phyloP scores from a whole-genome alignment of 2,329 filamentous ascomycete genomes.

The Berkeleyomyces rouxiae region DNA sequence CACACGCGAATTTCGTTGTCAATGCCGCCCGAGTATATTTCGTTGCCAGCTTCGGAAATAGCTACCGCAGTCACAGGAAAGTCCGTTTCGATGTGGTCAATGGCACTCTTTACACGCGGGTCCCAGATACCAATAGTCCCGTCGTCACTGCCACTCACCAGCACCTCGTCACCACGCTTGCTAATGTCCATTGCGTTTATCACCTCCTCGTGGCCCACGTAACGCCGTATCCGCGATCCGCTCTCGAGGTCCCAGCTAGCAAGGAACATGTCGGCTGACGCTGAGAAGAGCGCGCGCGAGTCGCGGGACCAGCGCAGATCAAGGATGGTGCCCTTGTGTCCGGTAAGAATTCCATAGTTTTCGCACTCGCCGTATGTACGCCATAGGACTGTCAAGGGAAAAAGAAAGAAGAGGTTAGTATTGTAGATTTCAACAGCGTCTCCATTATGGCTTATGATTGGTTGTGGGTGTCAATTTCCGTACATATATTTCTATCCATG shows the following conservation, averaged over 20 bases:
- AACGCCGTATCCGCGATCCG: slow-evolving; percentile 78
- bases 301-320: slow-evolving; percentile 96
- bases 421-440: not conserved
- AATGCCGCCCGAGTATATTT: slow-evolving; percentile 86
- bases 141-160: slow-evolving; percentile 87
- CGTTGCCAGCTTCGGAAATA: slow-evolving; percentile 85
- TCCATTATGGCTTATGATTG: not conserved
- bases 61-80: slow-evolving; percentile 86
- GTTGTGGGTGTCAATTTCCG: slow-evolving; percentile 19
- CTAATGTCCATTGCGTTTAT: slow-evolving; percentile 84
- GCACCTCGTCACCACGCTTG: slow-evolving; percentile 73
- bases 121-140: slow-evolving; percentile 94
- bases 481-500: slow-evolving; percentile 84
- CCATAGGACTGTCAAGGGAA: slow-evolving; percentile 57
- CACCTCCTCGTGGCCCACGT: slow-evolving; percentile 88
- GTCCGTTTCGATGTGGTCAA: slow-evolving; percentile 76
- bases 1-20: slow-evolving; percentile 96
- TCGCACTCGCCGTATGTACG: slow-evolving; percentile 81
- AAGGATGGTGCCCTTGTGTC: slow-evolving; percentile 79
- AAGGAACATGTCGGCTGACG: slow-evolving; percentile 82
- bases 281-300: slow-evolving; percentile 76
- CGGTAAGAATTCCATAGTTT: slow-evolving; percentile 78
- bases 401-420: not conserved
- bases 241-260: slow-evolving; percentile 92
- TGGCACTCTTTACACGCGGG: slow-evolving; percentile 72